phyloP scores from a whole-genome alignment of 2,329 filamentous ascomycete species.

The Aureobasidium sp. region DNA sequence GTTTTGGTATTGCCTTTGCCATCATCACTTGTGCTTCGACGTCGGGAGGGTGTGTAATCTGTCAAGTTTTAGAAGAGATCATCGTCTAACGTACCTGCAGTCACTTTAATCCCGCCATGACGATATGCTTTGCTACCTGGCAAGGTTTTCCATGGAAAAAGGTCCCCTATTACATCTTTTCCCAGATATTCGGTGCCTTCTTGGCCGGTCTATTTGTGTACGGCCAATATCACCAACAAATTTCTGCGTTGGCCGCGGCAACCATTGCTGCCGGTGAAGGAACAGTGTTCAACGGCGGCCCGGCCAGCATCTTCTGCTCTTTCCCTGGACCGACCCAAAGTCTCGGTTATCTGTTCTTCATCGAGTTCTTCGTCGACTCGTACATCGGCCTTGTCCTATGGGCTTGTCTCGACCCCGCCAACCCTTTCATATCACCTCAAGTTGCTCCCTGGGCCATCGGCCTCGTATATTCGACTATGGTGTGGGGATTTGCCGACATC shows the following conservation, averaged over 20 bases:
- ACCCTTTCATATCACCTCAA: conserved; percentile 48
- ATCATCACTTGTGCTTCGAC: conserved; percentile 51
- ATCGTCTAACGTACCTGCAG: conserved; percentile 3
- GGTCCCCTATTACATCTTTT: conserved; percentile 50
- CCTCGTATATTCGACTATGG: conserved; percentile 43
- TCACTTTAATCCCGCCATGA: conserved; percentile 31
- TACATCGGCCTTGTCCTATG: conserved; percentile 54
- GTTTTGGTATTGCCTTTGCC: conserved; percentile 52
- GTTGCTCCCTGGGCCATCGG: conserved; percentile 50
- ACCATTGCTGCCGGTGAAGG: conserved; percentile 34
- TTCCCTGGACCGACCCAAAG: conserved; percentile 48
- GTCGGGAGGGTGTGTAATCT: conserved; percentile 35
- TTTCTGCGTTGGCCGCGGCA: conserved; percentile 36
- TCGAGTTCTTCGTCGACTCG: conserved; percentile 53
- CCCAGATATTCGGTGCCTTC: conserved; percentile 52
- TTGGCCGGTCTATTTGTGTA: conserved; percentile 49
- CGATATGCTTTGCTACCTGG: conserved; percentile 40
- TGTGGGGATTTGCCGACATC: conserved; percentile 52
- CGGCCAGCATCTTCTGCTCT: conserved; percentile 49
- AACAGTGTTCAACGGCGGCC: conserved; percentile 42
- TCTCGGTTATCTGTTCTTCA: conserved; percentile 51
- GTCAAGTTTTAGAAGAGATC: conserved; percentile 17
- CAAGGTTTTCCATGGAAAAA: conserved; percentile 52
- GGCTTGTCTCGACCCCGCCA: conserved; percentile 51
- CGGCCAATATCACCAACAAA: conserved; percentile 50